phyloP scores from a whole-genome alignment of 1,139 yeast species.

The Schwanniomyces etchellsii region DNA sequence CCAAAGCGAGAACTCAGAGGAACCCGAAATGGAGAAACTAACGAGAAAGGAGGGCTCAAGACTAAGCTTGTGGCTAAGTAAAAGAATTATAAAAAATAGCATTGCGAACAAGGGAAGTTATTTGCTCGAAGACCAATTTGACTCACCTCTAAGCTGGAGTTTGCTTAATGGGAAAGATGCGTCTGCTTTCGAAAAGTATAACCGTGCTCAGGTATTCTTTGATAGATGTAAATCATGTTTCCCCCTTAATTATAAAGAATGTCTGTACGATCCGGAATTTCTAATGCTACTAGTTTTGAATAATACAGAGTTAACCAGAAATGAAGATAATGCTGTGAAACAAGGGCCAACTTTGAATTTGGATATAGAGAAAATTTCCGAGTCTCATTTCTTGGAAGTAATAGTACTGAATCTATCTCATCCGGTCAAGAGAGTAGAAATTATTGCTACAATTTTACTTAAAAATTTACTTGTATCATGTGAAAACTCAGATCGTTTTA shows the following conservation, averaged over 20 bases:
- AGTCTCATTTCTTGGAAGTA: conserved; percentile 53
- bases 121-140: not conserved
- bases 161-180: not conserved
- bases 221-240: not conserved
- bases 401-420: conserved; percentile 44
- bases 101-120: conserved; percentile 13
- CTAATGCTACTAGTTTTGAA: conserved; percentile 51
- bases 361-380: conserved; percentile 55
- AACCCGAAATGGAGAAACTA: conserved; percentile 40
- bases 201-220: not conserved
- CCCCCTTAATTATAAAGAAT: conserved; percentile 6
- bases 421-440: conserved; percentile 8
- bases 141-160: not conserved
- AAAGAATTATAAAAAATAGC: conserved; percentile 45
- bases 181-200: too few relatives aligned
- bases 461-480: conserved; percentile 35
- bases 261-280: conserved; percentile 58
- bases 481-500: conserved; percentile 34
- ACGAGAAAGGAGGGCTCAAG: conserved; percentile 34
- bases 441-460: conserved; percentile 33
- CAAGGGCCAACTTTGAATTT: conserved; percentile 15
- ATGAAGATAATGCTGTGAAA: conserved; percentile 14
- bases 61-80: conserved; percentile 51
- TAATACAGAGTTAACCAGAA: conserved; percentile 48
- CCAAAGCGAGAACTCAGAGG: conserved; percentile 20